A percentile compares a stretch with the other conserved stretches of the same genome.
Conservation (phyloP, 768 basidiomycete genomes). For the Pleurotus salmoneostramineus region DNA sequence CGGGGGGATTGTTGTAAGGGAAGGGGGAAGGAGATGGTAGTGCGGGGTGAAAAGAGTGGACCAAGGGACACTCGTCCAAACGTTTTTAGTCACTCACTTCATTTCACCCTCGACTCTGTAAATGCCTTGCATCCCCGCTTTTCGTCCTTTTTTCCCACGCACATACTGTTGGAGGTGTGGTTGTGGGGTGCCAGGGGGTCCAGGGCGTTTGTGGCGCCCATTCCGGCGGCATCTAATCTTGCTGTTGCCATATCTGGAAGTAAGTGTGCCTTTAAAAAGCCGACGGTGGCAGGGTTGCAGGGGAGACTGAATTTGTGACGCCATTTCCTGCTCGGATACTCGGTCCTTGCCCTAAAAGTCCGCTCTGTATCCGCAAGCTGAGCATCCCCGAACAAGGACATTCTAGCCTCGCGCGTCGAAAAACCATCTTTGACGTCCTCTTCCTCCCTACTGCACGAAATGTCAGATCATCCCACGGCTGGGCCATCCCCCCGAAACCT, state of each 20-base stretch:
- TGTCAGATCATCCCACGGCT: not conserved
- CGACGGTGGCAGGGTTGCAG: not conserved
- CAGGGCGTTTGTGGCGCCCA: not conserved
- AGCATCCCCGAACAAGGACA: not conserved
- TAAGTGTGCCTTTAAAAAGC: slow-evolving; percentile 3
- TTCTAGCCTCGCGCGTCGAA: not conserved
- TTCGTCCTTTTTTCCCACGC: too few species aligned
- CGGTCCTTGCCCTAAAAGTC: not conserved
- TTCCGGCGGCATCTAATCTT: not conserved
- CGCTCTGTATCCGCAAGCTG: not conserved
- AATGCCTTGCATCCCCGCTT: not conserved
- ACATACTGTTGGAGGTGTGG: too few species aligned
- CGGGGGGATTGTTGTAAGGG: slow-evolving; percentile 34
- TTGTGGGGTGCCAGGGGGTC: not conserved
- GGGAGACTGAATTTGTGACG: not conserved
- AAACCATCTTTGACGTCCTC: not conserved
- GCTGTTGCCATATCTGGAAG: not conserved
- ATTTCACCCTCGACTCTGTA: not conserved
- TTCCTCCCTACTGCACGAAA: not conserved
- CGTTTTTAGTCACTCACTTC: not conserved
- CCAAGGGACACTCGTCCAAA: slow-evolving; percentile 19
- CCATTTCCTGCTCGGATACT: not conserved
- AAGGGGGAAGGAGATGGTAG: slow-evolving; percentile 51
- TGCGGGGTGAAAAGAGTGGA: slow-evolving; percentile 49
- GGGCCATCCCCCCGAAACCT: not conserved